A percentile compares a stretch with the other conserved stretches of the same genome.
These are phyloP conservation scores for Erodium moschatum DNA, from an alignment of 441 rosid genomes.

Conservation along the genomic window DNA sequence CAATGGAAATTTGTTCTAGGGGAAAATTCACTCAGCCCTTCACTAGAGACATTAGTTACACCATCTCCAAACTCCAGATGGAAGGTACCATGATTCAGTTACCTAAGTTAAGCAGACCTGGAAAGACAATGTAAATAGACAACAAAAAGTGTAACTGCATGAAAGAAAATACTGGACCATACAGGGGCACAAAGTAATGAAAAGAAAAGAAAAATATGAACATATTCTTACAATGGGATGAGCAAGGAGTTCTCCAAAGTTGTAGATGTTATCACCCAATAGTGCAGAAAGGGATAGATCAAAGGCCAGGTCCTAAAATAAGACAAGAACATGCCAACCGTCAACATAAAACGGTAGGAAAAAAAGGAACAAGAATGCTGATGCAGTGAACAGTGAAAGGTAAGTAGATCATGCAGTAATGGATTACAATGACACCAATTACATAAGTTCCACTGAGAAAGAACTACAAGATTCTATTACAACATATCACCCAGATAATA, in stretches of 20 bases:
- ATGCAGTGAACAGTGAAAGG: background rate
- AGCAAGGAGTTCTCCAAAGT: constrained; percentile 94
- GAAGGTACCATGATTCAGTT: background rate
- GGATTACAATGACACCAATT: background rate
- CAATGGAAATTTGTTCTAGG: background rate
- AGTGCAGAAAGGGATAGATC: constrained; percentile 92
- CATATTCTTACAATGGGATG: constrained; percentile 79
- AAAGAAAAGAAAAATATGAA: background rate
- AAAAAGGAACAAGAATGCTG: background rate
- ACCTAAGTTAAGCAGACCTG: background rate
- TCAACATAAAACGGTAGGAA: constrained; percentile 11
- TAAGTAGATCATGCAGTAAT: background rate
- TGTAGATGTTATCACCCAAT: constrained; percentile 87
- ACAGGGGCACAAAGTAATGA: background rate
- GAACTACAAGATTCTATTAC: background rate
- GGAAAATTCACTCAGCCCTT: background rate
- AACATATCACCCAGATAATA: background rate
- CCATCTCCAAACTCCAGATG: background rate
- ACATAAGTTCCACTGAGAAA: background rate
- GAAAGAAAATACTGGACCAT: constrained; percentile 1
- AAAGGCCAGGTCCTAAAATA: constrained; percentile 83
- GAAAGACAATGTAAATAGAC: background rate
- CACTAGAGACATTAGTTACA: background rate
- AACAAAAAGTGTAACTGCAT: background rate
- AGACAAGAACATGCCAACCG: constrained; percentile 6